A percentile compares a stretch with the other conserved stretches of the same genome.
phyloP scores from a whole-genome alignment of 78 protist species.

The Planoprotostelium fungivorum region DNA sequence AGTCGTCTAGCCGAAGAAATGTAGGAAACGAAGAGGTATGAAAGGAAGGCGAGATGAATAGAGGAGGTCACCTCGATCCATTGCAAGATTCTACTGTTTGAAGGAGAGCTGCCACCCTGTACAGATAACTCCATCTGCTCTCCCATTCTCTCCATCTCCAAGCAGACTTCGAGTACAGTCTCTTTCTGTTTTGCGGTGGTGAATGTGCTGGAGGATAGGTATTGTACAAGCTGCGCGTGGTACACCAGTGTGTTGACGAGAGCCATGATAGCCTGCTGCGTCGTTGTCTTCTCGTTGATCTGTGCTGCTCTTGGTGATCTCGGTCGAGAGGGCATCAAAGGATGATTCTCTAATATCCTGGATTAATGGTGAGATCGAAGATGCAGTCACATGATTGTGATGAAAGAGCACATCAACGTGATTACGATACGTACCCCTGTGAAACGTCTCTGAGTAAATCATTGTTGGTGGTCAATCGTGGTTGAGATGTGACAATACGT shows the following conservation, averaged over 20 bases:
- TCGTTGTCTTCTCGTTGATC: neutral
- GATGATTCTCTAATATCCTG: neutral
- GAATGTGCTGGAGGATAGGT: neutral
- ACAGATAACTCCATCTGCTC: neutral
- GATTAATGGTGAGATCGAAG: too few relatives aligned
- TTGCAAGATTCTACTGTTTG: neutral
- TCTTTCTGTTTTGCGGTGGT: neutral
- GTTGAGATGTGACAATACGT: too few relatives aligned
- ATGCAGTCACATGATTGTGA: neutral
- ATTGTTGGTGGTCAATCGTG: neutral
- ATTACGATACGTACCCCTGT: neutral
- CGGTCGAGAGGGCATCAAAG: neutral
- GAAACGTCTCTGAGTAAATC: neutral
- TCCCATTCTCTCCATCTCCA: neutral
- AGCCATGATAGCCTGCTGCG: neutral
- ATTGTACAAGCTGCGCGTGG: neutral
- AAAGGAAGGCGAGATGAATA: too few relatives aligned
- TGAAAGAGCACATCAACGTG: neutral
- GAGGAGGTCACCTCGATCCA: neutral
- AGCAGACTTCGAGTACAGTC: neutral
- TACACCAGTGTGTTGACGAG: neutral
- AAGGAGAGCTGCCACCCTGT: neutral
- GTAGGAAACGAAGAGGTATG: too few relatives aligned
- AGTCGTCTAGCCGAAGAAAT: too few relatives aligned
- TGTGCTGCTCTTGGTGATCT: neutral